Base-by-base conservation (phyloP, 2,329 filamentous ascomycete species). In the Aspergillus versicolor region DNA sequence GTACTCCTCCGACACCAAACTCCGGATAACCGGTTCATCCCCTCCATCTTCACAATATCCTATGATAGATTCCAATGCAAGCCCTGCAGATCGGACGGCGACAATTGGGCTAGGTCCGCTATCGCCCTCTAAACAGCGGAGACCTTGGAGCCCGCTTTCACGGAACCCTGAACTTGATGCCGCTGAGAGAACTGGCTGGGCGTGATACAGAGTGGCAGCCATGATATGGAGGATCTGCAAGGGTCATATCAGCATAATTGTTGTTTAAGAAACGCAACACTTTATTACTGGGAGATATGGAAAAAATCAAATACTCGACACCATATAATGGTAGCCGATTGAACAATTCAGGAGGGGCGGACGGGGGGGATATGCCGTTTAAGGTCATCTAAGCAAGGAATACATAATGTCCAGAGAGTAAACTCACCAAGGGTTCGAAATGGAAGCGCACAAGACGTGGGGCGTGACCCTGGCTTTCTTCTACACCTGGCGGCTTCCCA, bases 361-460 rank as follows among this genome's bases (percentile, higher is more conserved):
- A n/a, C n/a, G 8, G 27, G 9, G 9, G 11, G 11, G 27, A 30
- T 30, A 30, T 30, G 27, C 9, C 27, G 9, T 30, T 30, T 30
- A 11, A 34, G 11, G 12, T 44, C 13, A 15, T n/a, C 8, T 15
- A 21, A 17, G 9, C 17, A 17, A 42, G n/a, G n/a, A 40, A 5
- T 4, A 42, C n/a, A 17, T 5, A 37, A 55, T 21, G 15, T 45
- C 43, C 42, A 17, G 37, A 41, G 30, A 67, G 84, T 70, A 81
- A 94, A 91, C 86, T 70, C 82, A 96, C 92, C 91, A 97, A 92
- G 4, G 92, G 91, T 72, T 97, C 92, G 69, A 95, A 97, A 74
- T 96, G 94, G 76, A 96, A 90, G 73, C 93, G 91, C 50, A 96
- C 80, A 60, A 81, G 79, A 55, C 80, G 74, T 60, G 69, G 65